phyloP scores from a whole-genome alignment of 148 eudicot species.

The Beta vulgaris region DNA sequence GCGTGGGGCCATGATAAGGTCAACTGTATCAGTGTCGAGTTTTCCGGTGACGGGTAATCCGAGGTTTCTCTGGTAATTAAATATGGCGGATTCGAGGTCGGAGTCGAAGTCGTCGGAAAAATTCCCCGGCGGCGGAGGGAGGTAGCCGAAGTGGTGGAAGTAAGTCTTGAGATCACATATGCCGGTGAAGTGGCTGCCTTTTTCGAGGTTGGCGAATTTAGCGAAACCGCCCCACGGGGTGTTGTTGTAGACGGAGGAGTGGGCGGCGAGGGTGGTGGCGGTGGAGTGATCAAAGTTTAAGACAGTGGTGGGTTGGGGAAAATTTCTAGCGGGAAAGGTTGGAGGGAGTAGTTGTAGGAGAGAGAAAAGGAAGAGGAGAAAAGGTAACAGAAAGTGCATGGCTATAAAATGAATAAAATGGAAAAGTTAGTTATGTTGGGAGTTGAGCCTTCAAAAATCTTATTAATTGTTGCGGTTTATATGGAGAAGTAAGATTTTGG shows the following conservation, averaged over 20 bases:
- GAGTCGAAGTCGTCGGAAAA: conserved; percentile 50
- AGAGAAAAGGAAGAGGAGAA: conserved; percentile 21
- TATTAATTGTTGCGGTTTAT: not conserved
- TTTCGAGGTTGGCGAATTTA: conserved; percentile 46
- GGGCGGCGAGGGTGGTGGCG: conserved; percentile 10
- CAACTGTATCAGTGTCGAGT: conserved; percentile 54
- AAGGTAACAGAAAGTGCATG: conserved; percentile 42
- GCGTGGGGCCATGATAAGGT: conserved; percentile 55
- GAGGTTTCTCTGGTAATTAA: conserved; percentile 50
- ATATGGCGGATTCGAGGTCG: conserved; percentile 46
- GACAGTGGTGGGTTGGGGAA: conserved; percentile 23
- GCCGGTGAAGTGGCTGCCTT: conserved; percentile 52
- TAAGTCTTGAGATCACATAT: conserved; percentile 63
- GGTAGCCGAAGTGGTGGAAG: conserved; percentile 74
- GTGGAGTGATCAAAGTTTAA: conserved; percentile 22
- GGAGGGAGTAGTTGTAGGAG: conserved; percentile 19
- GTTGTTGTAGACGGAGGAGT: conserved; percentile 8
- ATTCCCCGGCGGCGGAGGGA: conserved; percentile 25
- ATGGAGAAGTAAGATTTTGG: not conserved
- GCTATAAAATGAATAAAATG: not conserved
- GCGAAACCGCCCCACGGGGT: conserved; percentile 51
- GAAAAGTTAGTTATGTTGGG: conserved; percentile 31
- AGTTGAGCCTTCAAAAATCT: conserved; percentile 10
- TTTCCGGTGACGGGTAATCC: conserved; percentile 51
- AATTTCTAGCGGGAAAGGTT: conserved; percentile 45